Evolutionary conservation across 441 rosid species (phyloP).

Genomic region (Pelargonium myrrhifolium): DNA sequence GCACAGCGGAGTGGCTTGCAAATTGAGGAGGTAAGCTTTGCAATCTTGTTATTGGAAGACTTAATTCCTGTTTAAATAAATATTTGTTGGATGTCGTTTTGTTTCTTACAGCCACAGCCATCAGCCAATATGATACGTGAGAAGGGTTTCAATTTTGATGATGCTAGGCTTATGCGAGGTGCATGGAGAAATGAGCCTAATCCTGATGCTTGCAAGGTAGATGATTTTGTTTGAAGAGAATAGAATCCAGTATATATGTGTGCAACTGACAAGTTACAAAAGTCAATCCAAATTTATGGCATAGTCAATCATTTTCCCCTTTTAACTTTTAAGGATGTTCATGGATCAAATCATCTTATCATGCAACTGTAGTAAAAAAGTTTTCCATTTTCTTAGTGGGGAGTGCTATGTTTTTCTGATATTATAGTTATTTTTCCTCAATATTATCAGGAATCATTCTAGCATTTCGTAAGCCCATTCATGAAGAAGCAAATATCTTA

Average conservation of each 20-base stretch:
- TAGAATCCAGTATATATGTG: background rate
- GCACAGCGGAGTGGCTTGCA: slow-evolving; percentile 64
- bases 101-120: slow-evolving; percentile 35
- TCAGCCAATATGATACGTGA: slow-evolving; percentile 51
- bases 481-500: slow-evolving; percentile 1
- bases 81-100: background rate
- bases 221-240: slow-evolving; percentile 16
- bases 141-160: slow-evolving; percentile 97
- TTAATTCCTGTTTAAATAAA: background rate
- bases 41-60: background rate
- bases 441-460: background rate
- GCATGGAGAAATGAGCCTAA: slow-evolving; percentile 77
- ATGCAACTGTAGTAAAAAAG: background rate
- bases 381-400: background rate
- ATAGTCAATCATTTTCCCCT: background rate
- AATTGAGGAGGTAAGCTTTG: slow-evolving; percentile 54
- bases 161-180: slow-evolving; percentile 74
- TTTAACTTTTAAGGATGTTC: background rate
- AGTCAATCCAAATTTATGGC: background rate
- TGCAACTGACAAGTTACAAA: background rate
- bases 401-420: background rate
- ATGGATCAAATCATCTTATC: background rate
- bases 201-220: slow-evolving; percentile 74
- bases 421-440: too few species aligned
- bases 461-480: background rate